Evolutionary conservation across 495 filamentous ascomycete species (phyloP).

Genomic region (Tuber borchii): DNA sequence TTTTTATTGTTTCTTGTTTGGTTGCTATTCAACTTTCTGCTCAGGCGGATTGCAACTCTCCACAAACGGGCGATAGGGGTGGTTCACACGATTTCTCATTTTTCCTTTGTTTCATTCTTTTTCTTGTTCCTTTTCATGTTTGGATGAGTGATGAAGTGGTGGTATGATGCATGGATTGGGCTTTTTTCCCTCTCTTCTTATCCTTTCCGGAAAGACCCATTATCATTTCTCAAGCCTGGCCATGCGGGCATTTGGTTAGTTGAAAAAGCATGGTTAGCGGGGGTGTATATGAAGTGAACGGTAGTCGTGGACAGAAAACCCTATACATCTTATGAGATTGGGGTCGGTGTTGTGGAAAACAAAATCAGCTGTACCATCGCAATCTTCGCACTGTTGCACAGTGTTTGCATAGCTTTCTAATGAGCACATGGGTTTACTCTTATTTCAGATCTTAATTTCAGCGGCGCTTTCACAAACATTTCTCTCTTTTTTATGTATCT

Average conservation of each 20-base stretch:
- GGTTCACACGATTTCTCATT: constrained; percentile 14
- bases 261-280: constrained; percentile 33
- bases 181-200: constrained; percentile 26
- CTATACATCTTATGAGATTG: constrained; percentile 6
- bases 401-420: constrained; percentile 5
- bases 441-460: constrained; percentile 3
- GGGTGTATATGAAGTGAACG: constrained; percentile 9
- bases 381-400: not conserved
- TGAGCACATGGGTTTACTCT: constrained; percentile 6
- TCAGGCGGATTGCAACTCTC: constrained; percentile 25
- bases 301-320: not conserved
- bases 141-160: constrained; percentile 14
- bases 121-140: constrained; percentile 27
- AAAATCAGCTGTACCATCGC: not conserved
- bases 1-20: constrained; percentile 38
- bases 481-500: constrained; percentile 1
- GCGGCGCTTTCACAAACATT: not conserved
- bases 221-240: constrained; percentile 38
- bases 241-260: constrained; percentile 38
- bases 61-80: constrained; percentile 12
- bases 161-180: constrained; percentile 16
- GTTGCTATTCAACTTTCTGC: constrained; percentile 36
- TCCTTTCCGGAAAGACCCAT: constrained; percentile 25
- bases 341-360: constrained; percentile 1
- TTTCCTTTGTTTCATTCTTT: constrained; percentile 19